Conservation (phyloP, 1,139 yeast species). For the Taiozyma sp. region DNA sequence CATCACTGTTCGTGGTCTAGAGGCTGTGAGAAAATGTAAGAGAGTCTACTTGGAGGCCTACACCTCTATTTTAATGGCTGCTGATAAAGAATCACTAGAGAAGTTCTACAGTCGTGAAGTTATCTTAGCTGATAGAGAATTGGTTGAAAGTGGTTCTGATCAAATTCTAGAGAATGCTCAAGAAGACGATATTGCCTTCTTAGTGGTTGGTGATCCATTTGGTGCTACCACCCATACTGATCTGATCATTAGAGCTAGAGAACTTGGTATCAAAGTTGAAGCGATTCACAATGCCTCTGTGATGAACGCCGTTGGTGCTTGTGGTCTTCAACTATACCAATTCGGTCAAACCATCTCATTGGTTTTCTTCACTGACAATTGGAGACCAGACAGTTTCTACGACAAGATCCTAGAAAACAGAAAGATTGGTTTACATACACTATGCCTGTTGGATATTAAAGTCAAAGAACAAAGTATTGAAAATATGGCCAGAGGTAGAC, state of each 20-base stretch:
- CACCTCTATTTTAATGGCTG: slow-evolving; percentile 93
- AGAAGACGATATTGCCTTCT: slow-evolving; percentile 79
- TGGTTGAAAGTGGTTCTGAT: slow-evolving; percentile 89
- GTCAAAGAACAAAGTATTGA: slow-evolving; percentile 96
- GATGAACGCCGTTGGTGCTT: slow-evolving; percentile 98
- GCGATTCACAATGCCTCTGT: slow-evolving; percentile 94
- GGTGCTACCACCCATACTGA: slow-evolving; percentile 99
- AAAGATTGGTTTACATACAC: slow-evolving; percentile 84
- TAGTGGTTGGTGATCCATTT: slow-evolving; percentile 96
- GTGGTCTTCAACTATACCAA: slow-evolving; percentile 91
- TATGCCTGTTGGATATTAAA: slow-evolving; percentile 84
- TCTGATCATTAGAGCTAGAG: slow-evolving; percentile 85
- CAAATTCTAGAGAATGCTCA: slow-evolving; percentile 74
- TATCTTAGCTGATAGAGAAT: slow-evolving; percentile 87
- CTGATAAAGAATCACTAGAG: slow-evolving; percentile 63
- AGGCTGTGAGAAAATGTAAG: slow-evolving; percentile 75
- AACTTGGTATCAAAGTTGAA: slow-evolving; percentile 70
- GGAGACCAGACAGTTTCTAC: slow-evolving; percentile 97
- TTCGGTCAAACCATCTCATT: slow-evolving; percentile 96
- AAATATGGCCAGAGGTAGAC: slow-evolving; percentile 89
- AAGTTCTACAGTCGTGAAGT: slow-evolving; percentile 82
- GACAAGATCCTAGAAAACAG: slow-evolving; percentile 86
- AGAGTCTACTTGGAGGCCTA: slow-evolving; percentile 93
- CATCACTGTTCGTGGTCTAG: slow-evolving; percentile 92
- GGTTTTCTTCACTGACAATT: slow-evolving; percentile 89